Base-by-base conservation (phyloP, 2,329 filamentous ascomycete species). In the Nakataea oryzae region DNA sequence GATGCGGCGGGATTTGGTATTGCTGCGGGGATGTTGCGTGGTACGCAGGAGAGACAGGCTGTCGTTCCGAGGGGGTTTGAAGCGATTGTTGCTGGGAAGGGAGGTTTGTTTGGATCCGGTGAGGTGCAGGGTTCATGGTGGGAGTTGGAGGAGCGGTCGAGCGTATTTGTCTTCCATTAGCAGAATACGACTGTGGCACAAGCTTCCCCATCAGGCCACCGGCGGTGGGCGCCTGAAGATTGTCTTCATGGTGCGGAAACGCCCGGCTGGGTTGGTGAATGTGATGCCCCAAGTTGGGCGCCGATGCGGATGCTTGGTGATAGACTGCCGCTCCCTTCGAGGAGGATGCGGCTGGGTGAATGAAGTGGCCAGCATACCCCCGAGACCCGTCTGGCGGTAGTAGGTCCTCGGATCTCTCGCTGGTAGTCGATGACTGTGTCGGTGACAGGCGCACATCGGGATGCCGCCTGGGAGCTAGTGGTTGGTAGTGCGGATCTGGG, bases 361-460 rank as follows among this genome's bases (percentile, higher is more conserved):
- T 26, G 3, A 50, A 29, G 24, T n/a, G 4, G 21, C 32, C 27
- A 3, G 13, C 58, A 30, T 54, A 14, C n/a, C 47, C 59, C 27
- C 26, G 55, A 26, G 28, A 60, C 6, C 47, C 47, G 6, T 60
- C 59, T 0, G 57, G n/a, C 30, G 30, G 7, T 9, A 26, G 30
- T 61, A 67, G 56, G 14, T 70, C 70, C 13, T 68, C 65, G 13
- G 70, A 69, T 61, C 69, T 64, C 57, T 70, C 70, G 59, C 69
- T 70, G 26, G 69, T 66, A 14, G 66, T 66, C 1, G 68, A 69
- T 7, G 69, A 70, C 27, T 68, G 66, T 13, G 67, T 65, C 2
- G 70, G 69, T 17, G 70, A 72, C 21, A 65, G 69, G 17, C 69
- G 68, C 21, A 67, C 62, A 27, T 72, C 70, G 12, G 64, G 61